A percentile compares a stretch with the other conserved stretches of the same genome.
phyloP scores from a whole-genome alignment of 164 flowering plant genomes.

The Cinnamomum chago region DNA sequence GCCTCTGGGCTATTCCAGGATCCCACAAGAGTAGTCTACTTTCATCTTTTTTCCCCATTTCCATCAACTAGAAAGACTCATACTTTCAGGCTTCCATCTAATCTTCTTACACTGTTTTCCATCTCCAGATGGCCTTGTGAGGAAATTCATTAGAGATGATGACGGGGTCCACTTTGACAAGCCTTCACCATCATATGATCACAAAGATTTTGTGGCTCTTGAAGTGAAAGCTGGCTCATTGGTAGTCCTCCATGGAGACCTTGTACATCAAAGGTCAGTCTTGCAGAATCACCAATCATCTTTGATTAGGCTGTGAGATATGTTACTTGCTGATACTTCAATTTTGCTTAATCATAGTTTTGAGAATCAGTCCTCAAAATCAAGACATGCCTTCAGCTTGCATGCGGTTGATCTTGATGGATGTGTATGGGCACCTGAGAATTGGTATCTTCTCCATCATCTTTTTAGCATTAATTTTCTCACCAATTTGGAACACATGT shows the following conservation, averaged over 20 bases:
- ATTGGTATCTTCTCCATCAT: constrained; percentile 51
- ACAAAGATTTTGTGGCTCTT: constrained; percentile 76
- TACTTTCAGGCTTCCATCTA: not conserved
- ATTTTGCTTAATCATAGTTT: constrained; percentile 41
- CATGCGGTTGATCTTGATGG: constrained; percentile 91
- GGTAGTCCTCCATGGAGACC: constrained; percentile 87
- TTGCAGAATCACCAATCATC: constrained; percentile 1
- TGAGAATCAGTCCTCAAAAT: constrained; percentile 83
- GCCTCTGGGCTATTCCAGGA: constrained; percentile 97
- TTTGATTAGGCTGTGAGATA: not conserved
- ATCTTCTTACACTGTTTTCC: constrained; percentile 1
- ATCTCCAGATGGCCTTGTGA: constrained; percentile 79
- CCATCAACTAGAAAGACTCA: too few species aligned
- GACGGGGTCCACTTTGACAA: constrained; percentile 76
- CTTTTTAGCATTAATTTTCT: not conserved
- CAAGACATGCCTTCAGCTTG: constrained; percentile 93
- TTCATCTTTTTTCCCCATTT: not conserved
- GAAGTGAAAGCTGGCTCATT: constrained; percentile 94
- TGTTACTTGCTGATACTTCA: not conserved
- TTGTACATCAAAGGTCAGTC: constrained; percentile 83
- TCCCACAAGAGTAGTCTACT: constrained; percentile 69
- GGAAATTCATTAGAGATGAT: constrained; percentile 86
- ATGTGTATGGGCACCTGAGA: constrained; percentile 79
- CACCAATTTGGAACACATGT: not conserved
- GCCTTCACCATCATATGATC: constrained; percentile 78